A percentile compares a stretch with the other conserved stretches of the same genome.
Conservation (phyloP, 495 filamentous ascomycete genomes). For the Aspergillus coremiiformis region DNA sequence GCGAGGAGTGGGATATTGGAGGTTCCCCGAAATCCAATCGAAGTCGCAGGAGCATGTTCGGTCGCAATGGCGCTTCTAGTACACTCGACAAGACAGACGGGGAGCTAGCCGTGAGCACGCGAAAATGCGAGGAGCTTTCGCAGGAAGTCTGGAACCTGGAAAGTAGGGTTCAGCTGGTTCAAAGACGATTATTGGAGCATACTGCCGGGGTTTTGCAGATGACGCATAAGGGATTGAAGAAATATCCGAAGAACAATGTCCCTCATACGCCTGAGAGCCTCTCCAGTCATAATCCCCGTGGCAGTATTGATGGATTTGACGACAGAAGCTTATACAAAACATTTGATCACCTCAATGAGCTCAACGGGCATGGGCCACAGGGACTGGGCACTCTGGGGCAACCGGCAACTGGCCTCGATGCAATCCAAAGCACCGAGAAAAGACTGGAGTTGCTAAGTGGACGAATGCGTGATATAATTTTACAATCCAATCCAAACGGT, state of each 20-base stretch:
- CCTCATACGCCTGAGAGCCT: conserved; percentile 64
- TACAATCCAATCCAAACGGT: conserved; percentile 47
- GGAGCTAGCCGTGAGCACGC: conserved; percentile 64
- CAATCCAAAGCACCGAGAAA: conserved; percentile 54
- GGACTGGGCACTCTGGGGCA: conserved; percentile 9
- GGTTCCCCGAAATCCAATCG: conserved; percentile 21
- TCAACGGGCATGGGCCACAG: conserved; percentile 27
- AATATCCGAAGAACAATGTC: conserved; percentile 38
- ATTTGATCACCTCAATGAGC: conserved; percentile 57
- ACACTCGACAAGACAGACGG: conserved; percentile 54
- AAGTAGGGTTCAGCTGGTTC: conserved; percentile 60
- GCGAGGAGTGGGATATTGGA: conserved; percentile 28
- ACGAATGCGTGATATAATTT: conserved; percentile 58
- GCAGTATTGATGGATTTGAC: conserved; percentile 57
- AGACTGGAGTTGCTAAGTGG: conserved; percentile 67
- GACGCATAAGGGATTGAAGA: conserved; percentile 63
- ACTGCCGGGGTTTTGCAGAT: conserved; percentile 86
- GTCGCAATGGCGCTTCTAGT: conserved; percentile 25
- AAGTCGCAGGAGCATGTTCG: conserved; percentile 46
- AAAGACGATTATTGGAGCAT: conserved; percentile 72
- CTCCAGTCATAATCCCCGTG: conserved; percentile 43
- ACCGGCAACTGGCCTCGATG: conserved; percentile 20
- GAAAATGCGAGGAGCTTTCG: conserved; percentile 79
- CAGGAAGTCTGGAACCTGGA: conserved; percentile 72
- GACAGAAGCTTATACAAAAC: conserved; percentile 72